Evolutionary conservation across 352 stramenopile species (phyloP), one percentile per base, ranked within the genome.

Genomic region (Pythium plurisporium): DNA sequence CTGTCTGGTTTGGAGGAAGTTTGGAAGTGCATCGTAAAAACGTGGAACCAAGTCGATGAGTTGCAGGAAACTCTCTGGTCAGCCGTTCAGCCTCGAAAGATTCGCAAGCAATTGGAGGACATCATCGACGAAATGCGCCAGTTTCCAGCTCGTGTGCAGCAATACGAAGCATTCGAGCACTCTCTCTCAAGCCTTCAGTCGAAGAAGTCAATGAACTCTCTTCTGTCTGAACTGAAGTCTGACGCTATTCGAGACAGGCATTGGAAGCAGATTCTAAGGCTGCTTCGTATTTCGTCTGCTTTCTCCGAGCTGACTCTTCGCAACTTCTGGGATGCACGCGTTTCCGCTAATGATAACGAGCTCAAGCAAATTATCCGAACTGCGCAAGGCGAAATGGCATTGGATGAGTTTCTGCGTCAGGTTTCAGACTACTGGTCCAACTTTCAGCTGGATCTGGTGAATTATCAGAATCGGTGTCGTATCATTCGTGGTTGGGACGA

Each of bases 401-500:
- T 99, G 26, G 97, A 99, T 70, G 87, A 99, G 56, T 99, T 99
- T 66, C 74, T 99, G 26, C 79, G 78, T 12, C 93, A 99, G 76
- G 96, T 98, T 12, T 77, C 85, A 5, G 86, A 96, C 30, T 87
- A 90, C 55, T 98, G 93, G 93, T 85, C 71, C 3, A 88, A 82
- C 44, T 96, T 95, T 51, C 74, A 96, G 54, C 59, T 98, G 37
- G 91, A 97, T 45, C 64, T 98, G 38, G 88, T 94, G n/a, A 93
- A 93, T 37, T 98, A 97, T 64, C 83, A 94, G 62, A 96, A 96
- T 42, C 82, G 92, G 14, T 98, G 98, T 44, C 94, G 97, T 33
- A 89, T 99, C 30, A 98, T 99, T 76, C 87, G 89, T 51, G 95
- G 96, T 5, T 99, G 97, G 96, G 98, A 99, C 66, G 92, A 98